phyloP scores from a whole-genome alignment of 139 green algal species.

The Axilococcus clingmanii region DNA sequence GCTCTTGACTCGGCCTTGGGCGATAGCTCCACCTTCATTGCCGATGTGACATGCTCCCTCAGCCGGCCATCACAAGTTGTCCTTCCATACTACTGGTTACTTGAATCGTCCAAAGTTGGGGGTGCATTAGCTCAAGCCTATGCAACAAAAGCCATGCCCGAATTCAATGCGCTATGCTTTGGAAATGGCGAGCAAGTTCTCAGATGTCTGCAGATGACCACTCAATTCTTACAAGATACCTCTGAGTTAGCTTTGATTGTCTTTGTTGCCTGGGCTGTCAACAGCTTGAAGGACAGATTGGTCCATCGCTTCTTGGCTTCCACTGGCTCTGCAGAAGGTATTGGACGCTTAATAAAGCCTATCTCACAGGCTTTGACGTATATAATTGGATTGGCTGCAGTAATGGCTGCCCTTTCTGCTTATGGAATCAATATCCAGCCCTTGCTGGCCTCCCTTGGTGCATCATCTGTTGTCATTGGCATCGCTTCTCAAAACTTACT shows the following conservation, averaged over 20 bases:
- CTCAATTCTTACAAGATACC: slow-evolving; percentile 6
- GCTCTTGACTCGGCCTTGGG: no score
- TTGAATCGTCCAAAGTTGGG: neutral
- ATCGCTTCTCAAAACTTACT: slow-evolving; percentile 12
- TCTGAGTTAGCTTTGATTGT: slow-evolving; percentile 10
- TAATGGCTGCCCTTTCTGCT: neutral
- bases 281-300: slow-evolving; percentile 11
- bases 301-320: no score
- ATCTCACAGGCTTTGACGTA: slow-evolving; percentile 2
- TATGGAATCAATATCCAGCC: slow-evolving; percentile 18
- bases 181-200: neutral
- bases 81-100: neutral
- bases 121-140: neutral
- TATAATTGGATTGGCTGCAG: neutral
- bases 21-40: no score
- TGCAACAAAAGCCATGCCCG: neutral
- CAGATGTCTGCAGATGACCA: neutral
- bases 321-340: no score
- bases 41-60: no score
- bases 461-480: slow-evolving; percentile 12
- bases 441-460: slow-evolving; percentile 17
- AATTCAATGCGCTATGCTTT: neutral
- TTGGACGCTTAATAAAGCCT: neutral
- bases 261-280: slow-evolving; percentile 6
- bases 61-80: neutral